Conservation (phyloP, 163 green algal species). For the Scenedesmus sp. region DNA sequence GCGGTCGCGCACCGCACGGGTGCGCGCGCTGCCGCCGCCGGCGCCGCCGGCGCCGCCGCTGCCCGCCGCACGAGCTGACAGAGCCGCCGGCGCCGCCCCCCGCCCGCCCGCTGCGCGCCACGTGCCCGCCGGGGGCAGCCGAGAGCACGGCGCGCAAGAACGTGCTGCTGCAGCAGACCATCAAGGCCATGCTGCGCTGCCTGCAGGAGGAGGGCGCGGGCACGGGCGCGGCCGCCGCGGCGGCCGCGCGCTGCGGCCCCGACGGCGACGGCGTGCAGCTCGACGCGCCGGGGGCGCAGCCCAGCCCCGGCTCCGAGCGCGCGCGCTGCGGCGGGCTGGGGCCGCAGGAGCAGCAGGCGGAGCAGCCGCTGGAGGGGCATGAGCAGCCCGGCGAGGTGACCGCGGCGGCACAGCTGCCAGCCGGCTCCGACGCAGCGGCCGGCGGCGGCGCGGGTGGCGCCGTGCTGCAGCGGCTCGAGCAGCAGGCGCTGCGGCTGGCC, state of each 20-base stretch:
- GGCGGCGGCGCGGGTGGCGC: conserved; percentile 44
- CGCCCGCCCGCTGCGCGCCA: too few relatives aligned
- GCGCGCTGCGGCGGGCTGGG: too few relatives aligned
- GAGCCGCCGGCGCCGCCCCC: too few relatives aligned
- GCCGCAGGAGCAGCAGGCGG: background rate
- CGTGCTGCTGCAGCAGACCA: conserved; percentile 38
- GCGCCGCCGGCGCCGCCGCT: background rate
- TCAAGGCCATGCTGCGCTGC: conserved; percentile 30
- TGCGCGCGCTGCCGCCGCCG: conserved; percentile 18
- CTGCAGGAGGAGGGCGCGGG: conserved; percentile 20
- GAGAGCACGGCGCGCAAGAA: conserved; percentile 42
- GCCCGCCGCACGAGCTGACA: too few relatives aligned
- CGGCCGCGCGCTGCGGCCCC: background rate
- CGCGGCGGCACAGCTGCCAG: too few relatives aligned
- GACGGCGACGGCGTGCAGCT: background rate
- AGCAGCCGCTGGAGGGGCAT: background rate
- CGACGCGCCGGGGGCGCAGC: background rate
- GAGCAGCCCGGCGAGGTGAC: background rate
- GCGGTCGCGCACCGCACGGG: conserved; percentile 71
- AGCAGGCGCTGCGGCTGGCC: conserved; percentile 40
- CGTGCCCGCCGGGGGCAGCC: conserved; percentile 8
- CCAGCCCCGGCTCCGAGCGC: background rate
- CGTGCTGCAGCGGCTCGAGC: conserved; percentile 50
- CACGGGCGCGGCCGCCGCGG: background rate
- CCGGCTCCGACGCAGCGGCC: background rate